Percentiles rank a stretch among this genome's conserved stretches.
Evolutionary conservation across 2,329 filamentous ascomycete species (phyloP).

Genomic region (Botrytis sinoallii): DNA sequence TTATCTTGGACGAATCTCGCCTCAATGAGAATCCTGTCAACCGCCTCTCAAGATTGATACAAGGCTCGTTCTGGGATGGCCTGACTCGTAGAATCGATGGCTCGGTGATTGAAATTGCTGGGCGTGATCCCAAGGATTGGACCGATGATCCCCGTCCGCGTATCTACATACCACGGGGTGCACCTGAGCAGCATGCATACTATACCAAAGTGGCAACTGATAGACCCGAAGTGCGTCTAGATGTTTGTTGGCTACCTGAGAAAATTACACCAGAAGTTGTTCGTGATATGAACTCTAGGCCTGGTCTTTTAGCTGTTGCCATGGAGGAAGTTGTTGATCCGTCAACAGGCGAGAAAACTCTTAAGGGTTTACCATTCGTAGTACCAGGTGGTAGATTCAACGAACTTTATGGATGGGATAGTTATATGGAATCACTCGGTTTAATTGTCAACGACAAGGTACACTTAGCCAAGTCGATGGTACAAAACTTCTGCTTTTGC

Average conservation of each 20-base stretch:
- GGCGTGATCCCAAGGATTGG: slow-evolving; percentile 92
- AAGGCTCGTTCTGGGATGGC: slow-evolving; percentile 88
- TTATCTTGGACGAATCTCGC: slow-evolving; percentile 85
- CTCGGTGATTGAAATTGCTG: slow-evolving; percentile 80
- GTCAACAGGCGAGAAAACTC: slow-evolving; percentile 64
- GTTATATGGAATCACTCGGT: slow-evolving; percentile 95
- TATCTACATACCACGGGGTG: slow-evolving; percentile 84
- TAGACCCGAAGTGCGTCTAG: slow-evolving; percentile 78
- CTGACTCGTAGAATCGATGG: slow-evolving; percentile 88
- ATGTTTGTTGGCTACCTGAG: slow-evolving; percentile 76
- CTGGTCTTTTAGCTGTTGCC: slow-evolving; percentile 83
- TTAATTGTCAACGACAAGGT: slow-evolving; percentile 81
- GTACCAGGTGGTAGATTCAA: slow-evolving; percentile 97
- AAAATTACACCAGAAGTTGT: slow-evolving; percentile 79
- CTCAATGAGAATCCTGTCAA: slow-evolving; percentile 95
- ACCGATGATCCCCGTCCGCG: slow-evolving; percentile 83
- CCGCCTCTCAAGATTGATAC: slow-evolving; percentile 80
- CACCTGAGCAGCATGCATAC: slow-evolving; percentile 85
- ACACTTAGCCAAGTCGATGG: slow-evolving; percentile 90
- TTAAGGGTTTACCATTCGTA: slow-evolving; percentile 87
- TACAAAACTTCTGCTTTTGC: slow-evolving; percentile 94
- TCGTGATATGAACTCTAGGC: slow-evolving; percentile 78
- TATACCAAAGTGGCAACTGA: slow-evolving; percentile 77
- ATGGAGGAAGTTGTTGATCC: slow-evolving; percentile 75
- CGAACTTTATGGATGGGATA: slow-evolving; percentile 98